Evolutionary conservation across 1,284 basidiomycete genomes (phyloP).

Genomic region (Bondarzewia mesenterica): DNA sequence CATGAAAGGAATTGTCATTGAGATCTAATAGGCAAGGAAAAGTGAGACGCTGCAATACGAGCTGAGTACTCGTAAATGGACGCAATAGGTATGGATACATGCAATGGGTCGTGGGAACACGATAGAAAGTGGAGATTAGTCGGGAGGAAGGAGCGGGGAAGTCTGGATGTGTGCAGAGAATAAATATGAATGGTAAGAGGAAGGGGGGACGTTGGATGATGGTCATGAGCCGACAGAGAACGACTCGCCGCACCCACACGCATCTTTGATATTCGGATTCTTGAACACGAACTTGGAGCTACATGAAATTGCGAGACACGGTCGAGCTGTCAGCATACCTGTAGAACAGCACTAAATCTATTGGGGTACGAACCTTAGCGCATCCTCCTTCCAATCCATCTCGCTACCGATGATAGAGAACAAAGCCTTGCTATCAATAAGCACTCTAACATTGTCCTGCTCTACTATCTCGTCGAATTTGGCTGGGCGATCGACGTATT

Average conservation of each 20-base stretch:
- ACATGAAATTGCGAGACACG: constrained; percentile 3
- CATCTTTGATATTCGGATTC: constrained; percentile 86
- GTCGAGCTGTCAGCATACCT: background rate
- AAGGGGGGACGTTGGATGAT: background rate
- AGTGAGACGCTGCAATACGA: background rate
- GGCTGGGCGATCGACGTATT: constrained; percentile 88
- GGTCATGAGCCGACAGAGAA: constrained; percentile 47
- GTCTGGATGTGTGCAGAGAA: background rate
- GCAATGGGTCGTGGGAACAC: background rate
- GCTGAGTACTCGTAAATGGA: background rate
- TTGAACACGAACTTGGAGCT: constrained; percentile 91
- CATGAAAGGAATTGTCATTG: background rate
- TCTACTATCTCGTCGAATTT: constrained; percentile 98
- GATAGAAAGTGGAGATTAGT: background rate
- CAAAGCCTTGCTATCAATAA: constrained; percentile 95
- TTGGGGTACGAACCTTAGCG: constrained; percentile 54
- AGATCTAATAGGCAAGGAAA: background rate
- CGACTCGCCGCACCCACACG: constrained; percentile 92
- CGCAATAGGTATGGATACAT: background rate
- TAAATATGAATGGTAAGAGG: constrained; percentile 3
- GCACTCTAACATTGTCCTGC: constrained; percentile 88
- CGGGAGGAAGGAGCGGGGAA: background rate
- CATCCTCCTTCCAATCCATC: constrained; percentile 98
- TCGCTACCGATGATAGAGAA: constrained; percentile 98
- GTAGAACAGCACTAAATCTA: background rate